A percentile compares a stretch with the other conserved stretches of the same genome.
These are phyloP conservation scores for Kokia cookei DNA, from an alignment of 441 rosid species.

Conservation along the genomic window DNA sequence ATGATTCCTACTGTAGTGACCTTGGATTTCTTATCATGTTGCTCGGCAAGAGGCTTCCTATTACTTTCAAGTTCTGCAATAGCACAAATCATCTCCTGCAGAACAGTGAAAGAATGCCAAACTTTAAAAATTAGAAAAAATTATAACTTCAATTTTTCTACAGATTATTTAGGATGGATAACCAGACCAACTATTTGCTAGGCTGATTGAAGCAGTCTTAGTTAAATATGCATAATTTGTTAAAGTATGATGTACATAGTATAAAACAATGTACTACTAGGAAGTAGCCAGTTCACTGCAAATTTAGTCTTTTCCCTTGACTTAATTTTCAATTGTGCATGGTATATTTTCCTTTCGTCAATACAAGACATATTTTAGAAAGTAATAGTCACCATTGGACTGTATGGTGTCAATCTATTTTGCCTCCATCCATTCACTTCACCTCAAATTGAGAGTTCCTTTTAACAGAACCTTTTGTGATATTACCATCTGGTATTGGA, in stretches of 20 bases:
- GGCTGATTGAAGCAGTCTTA: neutral
- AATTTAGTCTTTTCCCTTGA: too few species aligned
- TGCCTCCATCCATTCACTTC: too few species aligned
- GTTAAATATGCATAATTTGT: neutral
- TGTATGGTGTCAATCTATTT: too few species aligned
- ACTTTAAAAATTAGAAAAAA: neutral
- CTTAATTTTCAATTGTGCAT: too few species aligned
- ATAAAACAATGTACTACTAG: too few species aligned
- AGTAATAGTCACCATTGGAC: too few species aligned
- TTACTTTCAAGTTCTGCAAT: slow-evolving; percentile 95
- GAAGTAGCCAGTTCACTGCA: too few species aligned
- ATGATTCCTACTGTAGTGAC: slow-evolving; percentile 65
- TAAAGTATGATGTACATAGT: neutral
- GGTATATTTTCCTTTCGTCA: too few species aligned
- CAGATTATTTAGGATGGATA: neutral
- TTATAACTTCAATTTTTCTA: neutral
- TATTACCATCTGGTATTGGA: too few species aligned
- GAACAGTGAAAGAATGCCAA: slow-evolving; percentile 9
- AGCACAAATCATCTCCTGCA: slow-evolving; percentile 83
- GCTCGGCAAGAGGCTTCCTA: slow-evolving; percentile 61
- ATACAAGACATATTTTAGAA: too few species aligned
- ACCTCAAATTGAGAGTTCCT: too few species aligned
- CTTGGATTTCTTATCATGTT: slow-evolving; percentile 67
- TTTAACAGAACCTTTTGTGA: too few species aligned
- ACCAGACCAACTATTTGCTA: neutral